These are phyloP conservation scores for Helianthus tuberosus DNA, from an alignment of 129 eudicot genomes.

Conservation along the genomic window DNA sequence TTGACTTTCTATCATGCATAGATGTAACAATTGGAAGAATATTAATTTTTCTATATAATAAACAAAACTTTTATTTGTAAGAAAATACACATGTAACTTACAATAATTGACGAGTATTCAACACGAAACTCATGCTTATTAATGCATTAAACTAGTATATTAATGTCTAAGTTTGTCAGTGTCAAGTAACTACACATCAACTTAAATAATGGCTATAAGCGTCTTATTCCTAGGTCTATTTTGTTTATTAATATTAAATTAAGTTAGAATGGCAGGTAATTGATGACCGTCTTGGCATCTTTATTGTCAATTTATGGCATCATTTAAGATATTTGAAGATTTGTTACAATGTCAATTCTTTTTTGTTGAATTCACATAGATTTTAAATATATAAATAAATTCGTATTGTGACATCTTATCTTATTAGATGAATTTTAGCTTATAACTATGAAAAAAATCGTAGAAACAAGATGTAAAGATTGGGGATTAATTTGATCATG, in stretches of 20 bases:
- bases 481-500: neutral
- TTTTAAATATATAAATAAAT: too few relatives aligned
- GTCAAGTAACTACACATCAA: neutral
- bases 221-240: neutral
- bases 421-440: neutral
- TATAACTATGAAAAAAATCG: neutral
- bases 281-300: neutral
- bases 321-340: neutral
- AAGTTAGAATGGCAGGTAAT: neutral
- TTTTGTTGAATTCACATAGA: neutral
- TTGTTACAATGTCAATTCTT: neutral
- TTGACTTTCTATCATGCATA: too few relatives aligned
- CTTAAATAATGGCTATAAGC: too few relatives aligned
- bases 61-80: too few relatives aligned
- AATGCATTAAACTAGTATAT: neutral
- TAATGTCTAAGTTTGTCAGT: neutral
- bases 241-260: too few relatives aligned
- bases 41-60: too few relatives aligned
- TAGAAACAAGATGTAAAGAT: neutral
- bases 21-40: too few relatives aligned
- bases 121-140: neutral
- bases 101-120: neutral
- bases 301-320: neutral
- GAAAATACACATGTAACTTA: neutral
- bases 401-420: neutral